Percentiles rank a stretch among this genome's conserved stretches.
Conservation (phyloP, 768 basidiomycete genomes). For the Leucocoprinus leucothites region DNA sequence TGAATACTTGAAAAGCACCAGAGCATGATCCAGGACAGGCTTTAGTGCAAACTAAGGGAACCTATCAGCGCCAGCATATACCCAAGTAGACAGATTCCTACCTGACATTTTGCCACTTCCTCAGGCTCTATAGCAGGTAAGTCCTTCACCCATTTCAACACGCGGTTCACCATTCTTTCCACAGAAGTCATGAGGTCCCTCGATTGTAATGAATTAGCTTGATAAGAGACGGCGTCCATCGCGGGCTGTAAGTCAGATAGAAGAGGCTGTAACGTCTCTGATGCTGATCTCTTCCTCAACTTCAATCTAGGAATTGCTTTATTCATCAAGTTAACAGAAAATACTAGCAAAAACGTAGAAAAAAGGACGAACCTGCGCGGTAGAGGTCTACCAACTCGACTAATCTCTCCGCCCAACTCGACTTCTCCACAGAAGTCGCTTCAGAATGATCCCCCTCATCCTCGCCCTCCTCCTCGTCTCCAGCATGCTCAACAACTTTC, state of each 20-base stretch:
- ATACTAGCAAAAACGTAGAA: not conserved
- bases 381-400: slow-evolving; percentile 36
- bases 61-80: not conserved
- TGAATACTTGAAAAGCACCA: slow-evolving; percentile 24
- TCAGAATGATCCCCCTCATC: slow-evolving; percentile 18
- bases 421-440: slow-evolving; percentile 6
- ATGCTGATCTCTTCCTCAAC: slow-evolving; percentile 37
- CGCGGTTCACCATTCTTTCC: slow-evolving; percentile 24
- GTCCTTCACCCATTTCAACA: slow-evolving; percentile 27
- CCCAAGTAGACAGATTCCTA: slow-evolving; percentile 17
- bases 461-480: slow-evolving; percentile 22
- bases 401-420: slow-evolving; percentile 29
- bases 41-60: slow-evolving; percentile 18
- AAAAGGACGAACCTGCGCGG: slow-evolving; percentile 29
- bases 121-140: slow-evolving; percentile 17
- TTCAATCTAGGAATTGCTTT: slow-evolving; percentile 46
- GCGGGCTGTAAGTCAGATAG: slow-evolving; percentile 33
- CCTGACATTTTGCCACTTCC: slow-evolving; percentile 26
- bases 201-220: slow-evolving; percentile 27
- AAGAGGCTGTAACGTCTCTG: slow-evolving; percentile 40
- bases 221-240: slow-evolving; percentile 23
- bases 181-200: slow-evolving; percentile 26
- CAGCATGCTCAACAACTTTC: slow-evolving; percentile 24
- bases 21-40: slow-evolving; percentile 16
- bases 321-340: not conserved